Evolutionary conservation across 495 filamentous ascomycete genomes (phyloP).

Genomic region (Xylaria intraflava): DNA sequence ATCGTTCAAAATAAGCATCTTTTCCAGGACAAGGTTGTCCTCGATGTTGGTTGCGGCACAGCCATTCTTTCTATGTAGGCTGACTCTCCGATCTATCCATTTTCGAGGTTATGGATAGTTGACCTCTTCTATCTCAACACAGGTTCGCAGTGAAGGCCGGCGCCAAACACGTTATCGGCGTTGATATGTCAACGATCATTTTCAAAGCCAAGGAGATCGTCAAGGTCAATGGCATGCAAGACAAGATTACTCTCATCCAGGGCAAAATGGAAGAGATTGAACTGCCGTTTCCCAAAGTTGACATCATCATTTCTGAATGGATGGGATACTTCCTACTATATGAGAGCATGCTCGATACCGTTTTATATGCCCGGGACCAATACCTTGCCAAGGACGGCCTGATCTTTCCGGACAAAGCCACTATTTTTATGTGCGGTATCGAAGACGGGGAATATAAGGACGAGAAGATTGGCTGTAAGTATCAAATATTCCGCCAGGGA

Average conservation of each 20-base stretch:
- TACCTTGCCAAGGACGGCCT: slow-evolving; percentile 71
- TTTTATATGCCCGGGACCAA: slow-evolving; percentile 78
- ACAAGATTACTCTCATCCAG: slow-evolving; percentile 72
- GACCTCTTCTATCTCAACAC: background rate
- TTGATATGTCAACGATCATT: slow-evolving; percentile 92
- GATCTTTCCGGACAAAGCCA: slow-evolving; percentile 88
- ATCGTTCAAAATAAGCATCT: slow-evolving; percentile 91
- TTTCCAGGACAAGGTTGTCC: slow-evolving; percentile 82
- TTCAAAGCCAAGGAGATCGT: slow-evolving; percentile 80
- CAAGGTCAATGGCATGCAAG: slow-evolving; percentile 68
- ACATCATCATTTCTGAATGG: slow-evolving; percentile 96
- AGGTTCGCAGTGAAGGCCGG: slow-evolving; percentile 86
- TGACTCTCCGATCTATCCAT: background rate
- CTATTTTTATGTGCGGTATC: slow-evolving; percentile 77
- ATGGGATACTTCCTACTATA: slow-evolving; percentile 95
- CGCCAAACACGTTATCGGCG: slow-evolving; percentile 82
- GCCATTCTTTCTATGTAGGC: slow-evolving; percentile 79
- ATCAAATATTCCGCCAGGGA: background rate
- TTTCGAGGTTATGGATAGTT: slow-evolving; percentile 5
- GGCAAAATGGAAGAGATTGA: slow-evolving; percentile 90
- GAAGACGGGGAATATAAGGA: slow-evolving; percentile 80
- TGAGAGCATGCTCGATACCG: slow-evolving; percentile 92
- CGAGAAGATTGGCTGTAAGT: slow-evolving; percentile 60
- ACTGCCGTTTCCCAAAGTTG: slow-evolving; percentile 73
- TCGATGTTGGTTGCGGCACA: slow-evolving; percentile 91